Evolutionary conservation across 768 basidiomycete species (phyloP).

Genomic region (Clathrus columnatus): DNA sequence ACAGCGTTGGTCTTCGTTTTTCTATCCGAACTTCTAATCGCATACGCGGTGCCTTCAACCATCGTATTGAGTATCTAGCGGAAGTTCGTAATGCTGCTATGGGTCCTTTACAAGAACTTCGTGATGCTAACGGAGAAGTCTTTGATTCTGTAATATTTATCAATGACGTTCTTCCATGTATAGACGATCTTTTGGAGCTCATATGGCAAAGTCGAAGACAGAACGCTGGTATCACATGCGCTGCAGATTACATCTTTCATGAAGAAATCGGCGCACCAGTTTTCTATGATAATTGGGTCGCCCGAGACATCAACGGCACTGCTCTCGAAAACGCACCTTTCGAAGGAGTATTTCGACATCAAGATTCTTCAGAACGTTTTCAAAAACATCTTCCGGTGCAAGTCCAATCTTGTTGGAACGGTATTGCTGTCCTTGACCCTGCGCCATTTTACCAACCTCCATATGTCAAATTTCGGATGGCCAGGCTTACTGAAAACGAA

Average conservation of each 20-base stretch:
- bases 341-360: slow-evolving; percentile 86
- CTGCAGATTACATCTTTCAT: slow-evolving; percentile 99
- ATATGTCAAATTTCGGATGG: slow-evolving; percentile 94
- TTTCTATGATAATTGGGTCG: slow-evolving; percentile 99
- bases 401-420: slow-evolving; percentile 98
- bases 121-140: slow-evolving; percentile 86
- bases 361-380: slow-evolving; percentile 68
- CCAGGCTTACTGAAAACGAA: slow-evolving; percentile 75
- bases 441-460: slow-evolving; percentile 90
- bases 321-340: slow-evolving; percentile 98
- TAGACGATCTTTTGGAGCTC: slow-evolving; percentile 95
- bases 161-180: slow-evolving; percentile 98
- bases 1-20: slow-evolving; percentile 84
- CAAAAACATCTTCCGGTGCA: slow-evolving; percentile 89
- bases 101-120: slow-evolving; percentile 87
- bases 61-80: slow-evolving; percentile 99
- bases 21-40: slow-evolving; percentile 90
- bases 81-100: slow-evolving; percentile 99
- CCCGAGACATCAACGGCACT: slow-evolving; percentile 96
- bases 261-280: slow-evolving; percentile 87
- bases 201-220: slow-evolving; percentile 91
- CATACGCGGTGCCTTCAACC: slow-evolving; percentile 92
- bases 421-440: slow-evolving; percentile 90
- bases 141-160: slow-evolving; percentile 98
- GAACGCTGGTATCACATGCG: slow-evolving; percentile 97